A percentile compares a stretch with the other conserved stretches of the same genome.
These are phyloP conservation scores for Ascochyta clinopodiicola DNA, from an alignment of 2,329 filamentous ascomycete genomes.

Conservation along the genomic window DNA sequence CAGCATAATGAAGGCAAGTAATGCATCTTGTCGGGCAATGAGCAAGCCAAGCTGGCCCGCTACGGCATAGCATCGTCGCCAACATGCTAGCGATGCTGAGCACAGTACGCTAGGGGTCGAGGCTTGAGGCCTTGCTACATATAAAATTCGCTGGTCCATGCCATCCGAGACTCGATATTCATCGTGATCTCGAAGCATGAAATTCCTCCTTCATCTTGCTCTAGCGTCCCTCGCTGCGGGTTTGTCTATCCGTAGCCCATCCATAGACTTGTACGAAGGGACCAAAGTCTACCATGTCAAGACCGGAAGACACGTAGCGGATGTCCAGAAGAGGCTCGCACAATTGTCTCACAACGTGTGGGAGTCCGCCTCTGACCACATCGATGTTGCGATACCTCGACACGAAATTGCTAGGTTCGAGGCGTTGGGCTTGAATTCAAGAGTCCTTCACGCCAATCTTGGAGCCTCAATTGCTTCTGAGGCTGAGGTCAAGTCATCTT, in stretches of 20 bases:
- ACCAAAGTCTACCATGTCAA: slow-evolving; percentile 51
- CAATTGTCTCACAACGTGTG: slow-evolving; percentile 47
- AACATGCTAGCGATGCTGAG: background rate
- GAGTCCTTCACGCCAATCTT: slow-evolving; percentile 54
- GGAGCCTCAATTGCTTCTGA: slow-evolving; percentile 53
- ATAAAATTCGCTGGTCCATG: background rate
- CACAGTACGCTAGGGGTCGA: background rate
- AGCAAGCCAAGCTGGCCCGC: background rate
- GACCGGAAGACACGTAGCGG: slow-evolving; percentile 40
- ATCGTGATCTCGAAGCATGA: slow-evolving; percentile 18
- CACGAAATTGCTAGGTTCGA: slow-evolving; percentile 50
- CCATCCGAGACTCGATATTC: background rate
- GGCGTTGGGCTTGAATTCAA: slow-evolving; percentile 42
- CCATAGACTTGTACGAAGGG: slow-evolving; percentile 46
- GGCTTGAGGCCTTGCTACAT: background rate
- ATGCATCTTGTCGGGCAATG: slow-evolving; percentile 2
- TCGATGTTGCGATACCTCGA: slow-evolving; percentile 54
- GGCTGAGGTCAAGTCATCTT: slow-evolving; percentile 50
- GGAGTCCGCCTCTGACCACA: slow-evolving; percentile 44
- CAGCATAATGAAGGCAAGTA: background rate
- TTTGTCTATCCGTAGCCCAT: slow-evolving; percentile 33
- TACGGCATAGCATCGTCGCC: background rate
- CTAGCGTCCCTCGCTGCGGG: slow-evolving; percentile 25
- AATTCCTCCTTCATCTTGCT: slow-evolving; percentile 20
- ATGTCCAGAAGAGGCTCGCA: slow-evolving; percentile 45